Conservation (phyloP, 208 protist species). For the Trypanosoma melophagium region DNA sequence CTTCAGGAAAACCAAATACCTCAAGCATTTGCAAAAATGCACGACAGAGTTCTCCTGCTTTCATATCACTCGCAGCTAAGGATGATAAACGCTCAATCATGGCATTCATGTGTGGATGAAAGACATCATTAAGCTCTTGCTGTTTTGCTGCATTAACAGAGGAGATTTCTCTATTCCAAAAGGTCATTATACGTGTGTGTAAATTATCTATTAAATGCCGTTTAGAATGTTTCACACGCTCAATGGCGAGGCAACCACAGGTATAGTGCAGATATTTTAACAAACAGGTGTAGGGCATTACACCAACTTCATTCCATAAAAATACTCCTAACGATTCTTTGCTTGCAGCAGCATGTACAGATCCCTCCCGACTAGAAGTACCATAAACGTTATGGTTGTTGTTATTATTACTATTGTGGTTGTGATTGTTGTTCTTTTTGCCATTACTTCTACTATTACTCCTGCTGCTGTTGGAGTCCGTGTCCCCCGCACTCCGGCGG, state of each 20-base stretch:
- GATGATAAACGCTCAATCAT: slow-evolving; percentile 11
- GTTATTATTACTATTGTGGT: neutral
- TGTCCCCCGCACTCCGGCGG: neutral
- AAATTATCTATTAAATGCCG: neutral
- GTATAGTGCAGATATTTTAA: slow-evolving; percentile 26
- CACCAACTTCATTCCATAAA: slow-evolving; percentile 71
- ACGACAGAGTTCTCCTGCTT: slow-evolving; percentile 26
- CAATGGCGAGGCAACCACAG: slow-evolving; percentile 27
- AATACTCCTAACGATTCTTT: slow-evolving; percentile 46
- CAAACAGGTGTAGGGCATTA: slow-evolving; percentile 41
- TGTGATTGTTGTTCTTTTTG: neutral
- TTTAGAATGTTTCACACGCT: neutral
- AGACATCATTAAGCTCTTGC: slow-evolving; percentile 7
- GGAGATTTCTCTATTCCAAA: slow-evolving; percentile 18
- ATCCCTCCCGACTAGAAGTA: neutral
- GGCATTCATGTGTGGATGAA: slow-evolving; percentile 14
- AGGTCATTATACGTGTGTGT: neutral
- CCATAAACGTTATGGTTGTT: slow-evolving; percentile 7
- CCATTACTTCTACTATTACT: no score
- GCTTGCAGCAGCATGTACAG: neutral
- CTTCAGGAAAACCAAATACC: slow-evolving; percentile 69
- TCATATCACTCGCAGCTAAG: slow-evolving; percentile 11
- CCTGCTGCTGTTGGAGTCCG: no score
- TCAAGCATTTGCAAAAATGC: slow-evolving; percentile 48
- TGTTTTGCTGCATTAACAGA: neutral